Evolutionary conservation across 2,329 filamentous ascomycete genomes (phyloP), one percentile per base, ranked within the genome.

Genomic region (Endocalyx cinctus): DNA sequence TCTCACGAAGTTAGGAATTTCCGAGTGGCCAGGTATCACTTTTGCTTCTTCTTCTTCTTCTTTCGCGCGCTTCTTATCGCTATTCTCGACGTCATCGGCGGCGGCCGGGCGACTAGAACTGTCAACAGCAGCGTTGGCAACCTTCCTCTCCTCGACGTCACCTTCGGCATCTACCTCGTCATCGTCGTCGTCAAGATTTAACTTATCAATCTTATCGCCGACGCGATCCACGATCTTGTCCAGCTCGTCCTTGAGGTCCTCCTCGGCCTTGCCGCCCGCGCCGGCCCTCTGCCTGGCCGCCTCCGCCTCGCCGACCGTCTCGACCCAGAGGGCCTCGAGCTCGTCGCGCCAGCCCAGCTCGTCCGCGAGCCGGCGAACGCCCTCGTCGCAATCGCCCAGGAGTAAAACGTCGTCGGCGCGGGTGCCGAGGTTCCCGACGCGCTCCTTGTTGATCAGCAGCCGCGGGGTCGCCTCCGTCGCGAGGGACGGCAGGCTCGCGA

Each of bases 311-410:
- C 84, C 77, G 6, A 84, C 82, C 1, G 82, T 73, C 28, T 64
- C 61, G 15, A 77, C 69, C 88, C 88, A 97, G 33, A 86, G 49
- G 4, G 55, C 59, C 54, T 96, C 87, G 12, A 98, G 67, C 53
- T 97, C 90, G 2, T 87, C 78, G 7, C 74, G 60, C 92, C 92
- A 98, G 1, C 88, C 90, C 27, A 94, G 71, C 17, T 81, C 80
- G 43, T 82, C 71, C 2, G 90, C 89, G 22, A 98, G 68, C 55
- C 77, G 79, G 34, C 84, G 72, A 1, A 97, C 82, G 1, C 88
- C 87, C 0, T 69, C 68, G 57, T 98, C 90, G 56, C 89, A 96
- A 48, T 88, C 80, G 2, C 84, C 87, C 3, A 97, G 66, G 23
- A 87, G 60, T 5, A 95, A 54, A 0, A 98, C 89, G 60, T 98